Evolutionary conservation across 441 rosid genomes (phyloP), one percentile per base, ranked within the genome.

Genomic region (Aleurites moluccanus): DNA sequence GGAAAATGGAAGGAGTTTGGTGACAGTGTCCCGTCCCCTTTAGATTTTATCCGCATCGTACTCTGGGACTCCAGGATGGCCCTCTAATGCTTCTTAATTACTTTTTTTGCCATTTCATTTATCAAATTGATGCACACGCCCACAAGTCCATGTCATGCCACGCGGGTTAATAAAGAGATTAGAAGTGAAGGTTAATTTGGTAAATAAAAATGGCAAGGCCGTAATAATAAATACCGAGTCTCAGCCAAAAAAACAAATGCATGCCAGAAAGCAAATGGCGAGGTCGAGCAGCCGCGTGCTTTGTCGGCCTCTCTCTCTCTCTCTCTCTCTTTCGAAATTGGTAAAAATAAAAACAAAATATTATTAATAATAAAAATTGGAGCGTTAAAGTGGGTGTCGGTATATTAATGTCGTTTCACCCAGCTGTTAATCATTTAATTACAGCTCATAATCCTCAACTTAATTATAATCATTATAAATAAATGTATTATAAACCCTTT

Each of bases 261-360:
- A 77, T 64, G 83, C 64, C 80, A 67, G 72, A 1, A 25, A 11
- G 69, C 63, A 77, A 77, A 8, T 28, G 67, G 81, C 85, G 81
- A 38, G 79, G 87, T 84, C 87, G 89, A 81, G 85, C 78, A 52
- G 89, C 86, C 86, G 89, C 89, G 78, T 79, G 79, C 80, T 14
- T 16, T 66, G 81, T 79, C 79, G 76, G 72, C 10, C 50, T 49
- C 14, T 35, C 53, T n/a, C 56, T 57, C 14, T 35, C 53, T n/a
- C 56, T 57, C 16, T 45, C 6, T 23, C 25, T 2, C 38, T 0
- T 33, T 23, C 27, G 3, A 49, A 69, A 60, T 25, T 52, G 16
- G 6, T 2, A 16, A 50, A 50, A 10, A 50, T 1, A 35, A 33
- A 38, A 38, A 38, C 40, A 38, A 38, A 35, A 35, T 3, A 30